Evolutionary conservation across 805 yeast genomes (phyloP).

Genomic region (Yamadazyma tumulicola): DNA sequence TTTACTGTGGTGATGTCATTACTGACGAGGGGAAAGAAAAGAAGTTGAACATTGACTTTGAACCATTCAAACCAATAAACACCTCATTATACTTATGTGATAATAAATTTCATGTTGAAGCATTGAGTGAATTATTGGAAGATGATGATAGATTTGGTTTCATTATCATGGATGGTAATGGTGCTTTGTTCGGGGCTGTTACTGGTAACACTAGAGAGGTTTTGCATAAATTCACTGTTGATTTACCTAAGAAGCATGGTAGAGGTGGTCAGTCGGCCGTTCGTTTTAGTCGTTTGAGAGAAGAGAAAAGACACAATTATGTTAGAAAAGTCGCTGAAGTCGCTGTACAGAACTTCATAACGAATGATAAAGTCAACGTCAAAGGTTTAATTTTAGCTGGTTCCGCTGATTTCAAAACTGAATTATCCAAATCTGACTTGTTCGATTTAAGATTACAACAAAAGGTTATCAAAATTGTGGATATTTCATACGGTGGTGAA

Average conservation of each 20-base stretch:
- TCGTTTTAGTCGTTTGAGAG: slow-evolving; percentile 98
- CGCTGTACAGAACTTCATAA: slow-evolving; percentile 94
- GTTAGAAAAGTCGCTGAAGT: slow-evolving; percentile 97
- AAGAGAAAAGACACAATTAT: slow-evolving; percentile 97
- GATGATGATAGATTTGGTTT: slow-evolving; percentile 96
- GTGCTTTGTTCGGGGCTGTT: slow-evolving; percentile 90
- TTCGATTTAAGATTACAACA: slow-evolving; percentile 87
- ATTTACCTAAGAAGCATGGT: slow-evolving; percentile 98
- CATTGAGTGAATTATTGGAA: slow-evolving; percentile 87
- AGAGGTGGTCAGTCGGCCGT: slow-evolving; percentile 99
- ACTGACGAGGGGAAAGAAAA: slow-evolving; percentile 97
- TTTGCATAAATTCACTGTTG: slow-evolving; percentile 91
- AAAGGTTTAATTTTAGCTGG: slow-evolving; percentile 96
- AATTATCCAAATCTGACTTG: slow-evolving; percentile 86
- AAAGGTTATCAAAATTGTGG: slow-evolving; percentile 88
- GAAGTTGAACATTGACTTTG: slow-evolving; percentile 94
- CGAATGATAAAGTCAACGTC: slow-evolving; percentile 91
- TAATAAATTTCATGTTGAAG: slow-evolving; percentile 97
- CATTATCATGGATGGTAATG: slow-evolving; percentile 99
- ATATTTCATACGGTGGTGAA: slow-evolving; percentile 98
- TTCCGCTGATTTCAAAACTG: slow-evolving; percentile 98
- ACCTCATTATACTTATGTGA: slow-evolving; percentile 94
- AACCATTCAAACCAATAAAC: slow-evolving; percentile 98
- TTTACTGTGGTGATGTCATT: slow-evolving; percentile 97
- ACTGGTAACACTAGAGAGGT: slow-evolving; percentile 97